Evolutionary conservation across 169 alveolate genomes (phyloP), one percentile per base, ranked within the genome.

Genomic region (Plasmodium adleri): DNA sequence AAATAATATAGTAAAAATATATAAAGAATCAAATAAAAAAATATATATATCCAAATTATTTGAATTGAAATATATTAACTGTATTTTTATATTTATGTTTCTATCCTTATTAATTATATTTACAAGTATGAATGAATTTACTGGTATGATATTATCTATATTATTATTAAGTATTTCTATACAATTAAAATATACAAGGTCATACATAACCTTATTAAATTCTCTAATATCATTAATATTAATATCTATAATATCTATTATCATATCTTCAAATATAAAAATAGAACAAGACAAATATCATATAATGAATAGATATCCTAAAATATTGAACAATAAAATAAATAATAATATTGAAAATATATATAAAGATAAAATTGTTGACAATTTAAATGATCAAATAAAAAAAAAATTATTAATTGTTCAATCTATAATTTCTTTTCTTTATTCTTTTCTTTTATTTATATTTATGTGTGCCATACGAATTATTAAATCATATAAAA

Each of bases 61-160:
- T 13, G 78, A 86, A 66, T 59, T 86, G 86, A 86, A 63, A 59
- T 86, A 86, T 66, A 71, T 86, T 8, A 71, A 54, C 70, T 71
- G 92, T 50, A 64, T 72, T 12, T 86, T 86, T 63, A 86, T 74
- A 60, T 86, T 47, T 32, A 86, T 72, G 86, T 86, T 86, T 74
- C 70, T 86, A 17, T 58, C 88, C n/a, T 28, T 86, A 10, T 20
- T 72, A 60, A 71, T 86, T 13, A 86, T 86, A 47, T 86, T 86
- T 86, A 32, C 70, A n/a, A 43, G 71, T 60, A 59, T 72, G 87
- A 60, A 50, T 32, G 92, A 86, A 59, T 71, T 13, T 26, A 58
- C 62, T 10, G 92, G 92, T 45, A 56, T 66, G 2, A 22, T 86
- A 26, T 54, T 86, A 45, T 71, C 92, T 52, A 12, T 39, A 39